phyloP scores from a whole-genome alignment of 108 stramenopile genomes.

The Cyclotella atomus region DNA sequence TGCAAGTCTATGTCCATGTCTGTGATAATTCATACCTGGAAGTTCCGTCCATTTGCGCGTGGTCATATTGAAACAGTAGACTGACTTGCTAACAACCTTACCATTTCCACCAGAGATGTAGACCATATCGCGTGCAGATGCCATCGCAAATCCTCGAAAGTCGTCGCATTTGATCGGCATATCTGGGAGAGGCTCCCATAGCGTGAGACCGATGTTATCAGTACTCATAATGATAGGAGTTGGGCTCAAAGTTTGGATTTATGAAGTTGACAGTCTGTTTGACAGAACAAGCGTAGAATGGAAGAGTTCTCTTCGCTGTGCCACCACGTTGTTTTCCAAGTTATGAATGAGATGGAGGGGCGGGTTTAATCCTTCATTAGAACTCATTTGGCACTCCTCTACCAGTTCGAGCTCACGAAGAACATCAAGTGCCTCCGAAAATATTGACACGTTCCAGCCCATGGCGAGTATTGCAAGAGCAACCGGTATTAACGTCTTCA shows the following conservation, averaged over 20 bases:
- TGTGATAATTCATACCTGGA: slow-evolving; percentile 18
- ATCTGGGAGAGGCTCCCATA: slow-evolving; percentile 20
- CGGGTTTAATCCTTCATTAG: too few species aligned
- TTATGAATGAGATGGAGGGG: too few species aligned
- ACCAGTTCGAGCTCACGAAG: too few species aligned
- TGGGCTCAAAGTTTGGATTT: too few species aligned
- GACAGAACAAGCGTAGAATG: too few species aligned
- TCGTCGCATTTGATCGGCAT: slow-evolving; percentile 2
- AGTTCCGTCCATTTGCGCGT: slow-evolving; percentile 25
- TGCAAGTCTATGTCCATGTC: slow-evolving; percentile 24
- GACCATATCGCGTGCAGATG: slow-evolving; percentile 14
- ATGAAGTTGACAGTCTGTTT: background rate
- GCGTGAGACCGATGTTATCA: background rate
- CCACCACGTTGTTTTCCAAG: too few species aligned
- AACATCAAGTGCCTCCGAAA: too few species aligned
- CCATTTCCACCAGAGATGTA: slow-evolving; percentile 23
- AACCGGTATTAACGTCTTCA: too few species aligned
- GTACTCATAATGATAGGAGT: background rate
- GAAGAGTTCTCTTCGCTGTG: too few species aligned
- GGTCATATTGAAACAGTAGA: slow-evolving; percentile 10
- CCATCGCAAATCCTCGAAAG: slow-evolving; percentile 23
- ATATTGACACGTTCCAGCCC: too few species aligned
- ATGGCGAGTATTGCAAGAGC: too few species aligned
- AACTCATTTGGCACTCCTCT: too few species aligned
- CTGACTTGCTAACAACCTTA: background rate